phyloP scores from a whole-genome alignment of 306 rosid genomes.

The Begonia loranthoides region DNA sequence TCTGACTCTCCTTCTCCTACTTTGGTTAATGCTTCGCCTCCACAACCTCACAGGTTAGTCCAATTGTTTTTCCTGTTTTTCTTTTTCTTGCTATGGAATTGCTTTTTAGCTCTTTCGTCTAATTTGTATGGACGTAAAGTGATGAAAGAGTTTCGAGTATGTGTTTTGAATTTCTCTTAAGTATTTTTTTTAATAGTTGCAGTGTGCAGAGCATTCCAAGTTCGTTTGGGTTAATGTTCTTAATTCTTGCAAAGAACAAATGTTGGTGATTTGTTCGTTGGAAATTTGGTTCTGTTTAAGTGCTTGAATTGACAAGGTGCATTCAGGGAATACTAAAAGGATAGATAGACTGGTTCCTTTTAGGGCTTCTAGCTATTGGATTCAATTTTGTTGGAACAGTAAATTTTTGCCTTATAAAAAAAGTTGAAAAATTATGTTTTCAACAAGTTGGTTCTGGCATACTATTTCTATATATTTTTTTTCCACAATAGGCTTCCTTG shows the following conservation, averaged over 20 bases:
- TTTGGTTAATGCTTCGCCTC: constrained; percentile 3
- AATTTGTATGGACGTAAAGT: too few relatives aligned
- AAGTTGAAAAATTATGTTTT: too few relatives aligned
- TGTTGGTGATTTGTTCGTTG: background rate
- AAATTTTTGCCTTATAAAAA: too few relatives aligned
- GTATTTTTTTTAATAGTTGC: background rate
- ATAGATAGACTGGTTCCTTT: too few relatives aligned
- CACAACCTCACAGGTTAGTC: constrained; percentile 22
- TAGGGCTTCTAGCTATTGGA: too few relatives aligned
- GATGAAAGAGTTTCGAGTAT: background rate
- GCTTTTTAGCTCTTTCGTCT: background rate
- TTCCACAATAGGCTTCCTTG: too few relatives aligned
- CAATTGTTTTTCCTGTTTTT: background rate
- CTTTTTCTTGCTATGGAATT: background rate
- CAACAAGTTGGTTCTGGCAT: too few relatives aligned
- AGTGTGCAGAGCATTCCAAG: background rate
- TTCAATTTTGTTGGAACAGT: too few relatives aligned
- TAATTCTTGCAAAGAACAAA: background rate
- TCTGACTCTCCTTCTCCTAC: constrained; percentile 17
- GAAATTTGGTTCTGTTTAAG: too few relatives aligned
- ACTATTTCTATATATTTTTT: too few relatives aligned
- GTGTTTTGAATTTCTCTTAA: background rate
- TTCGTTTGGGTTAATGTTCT: background rate
- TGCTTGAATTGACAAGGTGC: too few relatives aligned
- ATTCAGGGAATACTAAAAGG: too few relatives aligned